Evolutionary conservation across 345 rosid species (phyloP).

Genomic region (Physaria fendleri): DNA sequence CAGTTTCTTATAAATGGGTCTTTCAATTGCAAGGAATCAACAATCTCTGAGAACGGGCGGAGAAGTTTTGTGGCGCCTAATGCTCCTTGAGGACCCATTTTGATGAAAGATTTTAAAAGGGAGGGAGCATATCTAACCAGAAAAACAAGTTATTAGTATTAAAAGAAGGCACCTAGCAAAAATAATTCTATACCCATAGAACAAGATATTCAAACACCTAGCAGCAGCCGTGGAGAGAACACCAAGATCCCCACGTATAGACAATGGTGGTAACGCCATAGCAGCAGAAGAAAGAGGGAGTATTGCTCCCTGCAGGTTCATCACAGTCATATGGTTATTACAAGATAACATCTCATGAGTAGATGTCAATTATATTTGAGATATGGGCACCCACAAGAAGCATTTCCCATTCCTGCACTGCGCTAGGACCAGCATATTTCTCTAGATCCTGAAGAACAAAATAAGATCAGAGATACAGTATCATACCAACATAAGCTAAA

Average conservation of each 20-base stretch:
- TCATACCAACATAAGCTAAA: background rate
- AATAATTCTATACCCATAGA: background rate
- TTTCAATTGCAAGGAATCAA: conserved; percentile 67
- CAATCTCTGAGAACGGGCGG: conserved; percentile 74
- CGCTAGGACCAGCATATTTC: conserved; percentile 68
- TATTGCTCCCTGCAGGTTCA: conserved; percentile 64
- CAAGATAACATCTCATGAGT: conserved; percentile 19
- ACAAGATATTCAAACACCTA: conserved; percentile 27
- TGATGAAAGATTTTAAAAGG: conserved; percentile 59
- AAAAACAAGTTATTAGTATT: background rate
- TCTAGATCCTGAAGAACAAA: conserved; percentile 61
- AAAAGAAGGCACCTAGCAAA: background rate
- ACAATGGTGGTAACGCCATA: conserved; percentile 88
- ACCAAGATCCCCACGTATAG: conserved; percentile 80
- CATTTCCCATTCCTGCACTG: conserved; percentile 79
- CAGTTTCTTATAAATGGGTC: conserved; percentile 88
- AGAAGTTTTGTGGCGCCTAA: conserved; percentile 81
- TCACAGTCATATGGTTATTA: conserved; percentile 17
- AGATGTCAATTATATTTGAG: conserved; percentile 13
- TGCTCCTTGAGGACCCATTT: conserved; percentile 89
- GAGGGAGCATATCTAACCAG: conserved; percentile 59
- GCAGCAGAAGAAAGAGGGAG: conserved; percentile 88
- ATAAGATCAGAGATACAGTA: background rate
- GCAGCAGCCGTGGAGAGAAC: conserved; percentile 82
- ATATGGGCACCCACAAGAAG: conserved; percentile 55